These are phyloP conservation scores for Penicillium sp. DNA, from an alignment of 2,329 filamentous ascomycete genomes.

Conservation along the genomic window DNA sequence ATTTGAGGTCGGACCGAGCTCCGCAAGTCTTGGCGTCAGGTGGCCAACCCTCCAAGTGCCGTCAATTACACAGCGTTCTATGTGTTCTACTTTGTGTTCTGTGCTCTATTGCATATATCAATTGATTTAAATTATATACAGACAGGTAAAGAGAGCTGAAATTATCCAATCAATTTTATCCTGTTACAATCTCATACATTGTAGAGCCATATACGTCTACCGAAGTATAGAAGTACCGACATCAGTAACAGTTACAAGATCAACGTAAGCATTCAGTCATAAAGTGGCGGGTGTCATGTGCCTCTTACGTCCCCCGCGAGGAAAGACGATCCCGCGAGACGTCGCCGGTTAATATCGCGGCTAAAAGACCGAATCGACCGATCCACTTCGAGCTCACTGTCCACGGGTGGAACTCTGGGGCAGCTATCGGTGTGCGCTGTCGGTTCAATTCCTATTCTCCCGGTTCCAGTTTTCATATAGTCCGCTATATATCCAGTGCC, in stretches of 20 bases:
- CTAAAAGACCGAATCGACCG: constrained; percentile 1
- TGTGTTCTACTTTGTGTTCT: too few relatives aligned
- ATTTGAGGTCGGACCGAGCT: constrained; percentile 10
- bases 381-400: constrained; percentile 2
- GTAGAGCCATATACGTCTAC: too few relatives aligned
- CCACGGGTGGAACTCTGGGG: constrained; percentile 6
- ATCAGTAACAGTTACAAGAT: too few relatives aligned
- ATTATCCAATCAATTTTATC: too few relatives aligned
- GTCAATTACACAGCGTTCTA: too few relatives aligned
- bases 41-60: too few relatives aligned
- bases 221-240: too few relatives aligned
- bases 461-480: constrained; percentile 2
- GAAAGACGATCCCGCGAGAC: not conserved
- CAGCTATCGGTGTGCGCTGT: constrained; percentile 14
- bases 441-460: constrained; percentile 24
- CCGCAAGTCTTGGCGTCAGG: constrained; percentile 4
- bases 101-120: too few relatives aligned
- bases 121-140: too few relatives aligned
- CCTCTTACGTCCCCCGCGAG: not conserved
- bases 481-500: not conserved
- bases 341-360: constrained; percentile 12
- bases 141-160: too few relatives aligned
- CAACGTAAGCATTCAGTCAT: not conserved
- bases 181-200: too few relatives aligned
- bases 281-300: constrained; percentile 2